Base-by-base conservation (phyloP, 2,329 filamentous ascomycete genomes). In the Fusarium redolens region DNA sequence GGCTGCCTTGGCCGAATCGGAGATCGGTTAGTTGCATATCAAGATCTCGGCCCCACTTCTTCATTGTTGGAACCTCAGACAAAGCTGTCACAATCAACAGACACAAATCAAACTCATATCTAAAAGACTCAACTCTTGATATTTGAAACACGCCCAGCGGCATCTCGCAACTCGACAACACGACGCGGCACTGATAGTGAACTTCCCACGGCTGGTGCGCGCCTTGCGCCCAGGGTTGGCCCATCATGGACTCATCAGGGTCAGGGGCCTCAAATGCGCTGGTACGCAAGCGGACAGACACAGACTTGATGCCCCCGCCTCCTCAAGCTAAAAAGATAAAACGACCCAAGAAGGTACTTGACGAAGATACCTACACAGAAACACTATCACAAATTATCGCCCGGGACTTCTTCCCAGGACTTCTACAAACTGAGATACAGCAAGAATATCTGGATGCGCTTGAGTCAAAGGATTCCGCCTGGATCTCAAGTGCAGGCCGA, bases 341-440 rank as follows among this genome's bases (percentile, higher is more conserved):
- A 83, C 90, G 96, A 58, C 96, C 96, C 0, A 91, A 92, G 70
- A 93, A 92, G 70, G 91, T 98, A 33, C 89, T 99, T 33, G 94
- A 97, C 81, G 96, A 99, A 86, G 96, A 99, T 75, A 91, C 92
- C 59, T 99, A 99, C 82, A 96, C 94, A 4, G 91, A 95, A 65
- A 93, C 93, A 2, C 87, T 99, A 33, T 97, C 95, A 1, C 92
- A 96, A 75, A 98, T 99, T 79, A 97, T 99, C 71, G 94, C 94
- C 14, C 91, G 96, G 73, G 96, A 99, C 85, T 99, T 97, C 85
- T 99, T 98, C 78, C 96, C 96, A 0, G 96, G 96, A 0, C 87
- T 99, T 1, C 85, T 95, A 8, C 95, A 98, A 80, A 92, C 91
- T 18, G 91, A 97, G 77, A 92, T 92, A 1, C 95, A 98, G 81